Conservation (phyloP, 257 asterid genomes). For the Solanum etuberosum region DNA sequence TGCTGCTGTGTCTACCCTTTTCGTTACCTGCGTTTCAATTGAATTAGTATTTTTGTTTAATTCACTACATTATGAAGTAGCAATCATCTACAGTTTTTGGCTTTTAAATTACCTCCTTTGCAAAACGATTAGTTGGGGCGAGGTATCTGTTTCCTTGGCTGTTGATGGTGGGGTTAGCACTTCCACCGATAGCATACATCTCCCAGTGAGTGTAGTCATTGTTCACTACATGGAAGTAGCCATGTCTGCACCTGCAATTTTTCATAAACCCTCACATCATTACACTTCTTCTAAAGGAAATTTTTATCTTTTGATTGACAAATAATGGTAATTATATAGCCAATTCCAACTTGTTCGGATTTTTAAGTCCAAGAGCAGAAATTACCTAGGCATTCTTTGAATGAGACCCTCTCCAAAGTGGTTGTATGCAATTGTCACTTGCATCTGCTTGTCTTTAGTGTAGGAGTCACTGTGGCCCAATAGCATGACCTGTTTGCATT, state of each 20-base stretch:
- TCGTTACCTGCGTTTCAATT: slow-evolving; percentile 52
- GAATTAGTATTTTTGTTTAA: background rate
- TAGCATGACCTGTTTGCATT: slow-evolving; percentile 60
- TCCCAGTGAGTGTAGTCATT: slow-evolving; percentile 97
- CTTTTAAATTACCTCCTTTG: slow-evolving; percentile 56
- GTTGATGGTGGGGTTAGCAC: slow-evolving; percentile 82
- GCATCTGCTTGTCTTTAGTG: slow-evolving; percentile 77
- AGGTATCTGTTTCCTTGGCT: slow-evolving; percentile 91
- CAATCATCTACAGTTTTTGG: background rate
- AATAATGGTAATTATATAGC: background rate
- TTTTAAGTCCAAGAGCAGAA: background rate
- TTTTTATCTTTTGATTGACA: background rate
- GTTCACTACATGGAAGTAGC: slow-evolving; percentile 94
- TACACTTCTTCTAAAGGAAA: background rate
- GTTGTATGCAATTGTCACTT: slow-evolving; percentile 88
- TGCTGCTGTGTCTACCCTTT: slow-evolving; percentile 65
- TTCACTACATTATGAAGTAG: background rate
- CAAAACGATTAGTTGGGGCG: slow-evolving; percentile 62
- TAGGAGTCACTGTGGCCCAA: slow-evolving; percentile 95
- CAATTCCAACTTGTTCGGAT: background rate
- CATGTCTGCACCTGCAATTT: slow-evolving; percentile 73
- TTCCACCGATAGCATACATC: slow-evolving; percentile 96
- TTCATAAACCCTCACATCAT: background rate
- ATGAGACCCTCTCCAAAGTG: slow-evolving; percentile 91
- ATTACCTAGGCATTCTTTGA: slow-evolving; percentile 96